Evolutionary conservation across 768 basidiomycete species (phyloP).

Genomic region (Collybiopsis confluens): DNA sequence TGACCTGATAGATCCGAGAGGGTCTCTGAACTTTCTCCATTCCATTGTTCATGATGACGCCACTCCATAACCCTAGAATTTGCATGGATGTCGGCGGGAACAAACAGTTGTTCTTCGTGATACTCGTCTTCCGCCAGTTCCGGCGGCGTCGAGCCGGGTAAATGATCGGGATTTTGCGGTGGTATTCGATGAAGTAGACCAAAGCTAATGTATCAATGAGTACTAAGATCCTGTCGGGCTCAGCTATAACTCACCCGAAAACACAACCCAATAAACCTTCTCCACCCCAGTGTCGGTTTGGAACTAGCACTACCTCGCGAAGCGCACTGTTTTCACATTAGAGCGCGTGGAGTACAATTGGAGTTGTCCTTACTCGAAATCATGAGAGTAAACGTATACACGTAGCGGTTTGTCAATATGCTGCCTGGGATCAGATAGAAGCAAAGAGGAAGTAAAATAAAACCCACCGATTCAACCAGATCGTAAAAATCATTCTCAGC

Average conservation of each 20-base stretch:
- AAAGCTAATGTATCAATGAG: slow-evolving; percentile 45
- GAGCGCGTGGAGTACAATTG: not conserved
- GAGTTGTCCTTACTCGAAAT: slow-evolving; percentile 75
- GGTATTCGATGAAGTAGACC: slow-evolving; percentile 94
- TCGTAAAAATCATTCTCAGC: slow-evolving; percentile 97
- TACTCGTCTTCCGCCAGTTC: slow-evolving; percentile 50
- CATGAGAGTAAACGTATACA: slow-evolving; percentile 95
- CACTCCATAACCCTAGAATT: slow-evolving; percentile 18
- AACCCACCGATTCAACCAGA: slow-evolving; percentile 83
- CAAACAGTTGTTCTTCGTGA: slow-evolving; percentile 65
- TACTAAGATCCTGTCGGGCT: not conserved
- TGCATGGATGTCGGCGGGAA: slow-evolving; percentile 55
- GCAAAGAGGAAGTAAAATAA: not conserved
- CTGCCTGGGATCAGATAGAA: slow-evolving; percentile 32
- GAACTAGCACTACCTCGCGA: slow-evolving; percentile 89
- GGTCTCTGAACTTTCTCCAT: slow-evolving; percentile 5
- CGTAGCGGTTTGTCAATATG: slow-evolving; percentile 92
- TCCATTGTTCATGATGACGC: slow-evolving; percentile 16
- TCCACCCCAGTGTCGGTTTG: slow-evolving; percentile 96
- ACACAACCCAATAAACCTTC: slow-evolving; percentile 94
- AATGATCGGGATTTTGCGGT: slow-evolving; percentile 57
- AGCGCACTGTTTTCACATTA: slow-evolving; percentile 55
- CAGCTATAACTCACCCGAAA: slow-evolving; percentile 68
- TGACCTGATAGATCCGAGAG: not conserved
- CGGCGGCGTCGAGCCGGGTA: slow-evolving; percentile 52